Base-by-base conservation (phyloP, 768 basidiomycete species). In the Boletus reticulatus region DNA sequence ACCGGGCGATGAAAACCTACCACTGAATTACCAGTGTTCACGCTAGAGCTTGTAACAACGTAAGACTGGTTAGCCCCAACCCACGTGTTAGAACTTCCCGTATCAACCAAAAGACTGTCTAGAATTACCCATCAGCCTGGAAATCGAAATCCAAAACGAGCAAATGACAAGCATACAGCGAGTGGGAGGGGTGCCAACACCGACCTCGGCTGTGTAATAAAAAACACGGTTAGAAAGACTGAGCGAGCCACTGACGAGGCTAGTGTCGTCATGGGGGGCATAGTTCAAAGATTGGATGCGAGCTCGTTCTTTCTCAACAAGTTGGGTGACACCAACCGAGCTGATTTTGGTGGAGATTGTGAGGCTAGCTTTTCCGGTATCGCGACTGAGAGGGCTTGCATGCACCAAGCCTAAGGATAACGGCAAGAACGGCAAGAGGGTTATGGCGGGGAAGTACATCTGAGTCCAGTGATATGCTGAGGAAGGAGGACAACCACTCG, bases 91-190 rank as follows among this genome's bases (percentile, higher is more conserved):
- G n/a, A n/a, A n/a, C n/a, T 74, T 46, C 71, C 71, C 3, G 72
- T 72, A 43, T 73, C 72, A 13, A 73, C 50, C 6, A 72, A 27
- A 16, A 73, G 61, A 7, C 57, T 58, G 42, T 63, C 74, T 74
- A 32, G 31, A n/a, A 31, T 8, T 20, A 42, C 29, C 27, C 4
- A 13, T 46, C 9, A 52, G 46, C 34, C 8, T 16, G 1, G n/a
- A n/a, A n/a, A n/a, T n/a, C n/a, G 13, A 32, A 32, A 32, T 11
- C 11, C 31, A 32, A 6, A 22, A 24, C 20, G 19, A 10, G 12
- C 22, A 11, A 29, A 47, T 2, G 19, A 20, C 11, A 24, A 4
- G 51, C 70, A 38, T 50, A 74, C 73, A 56, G 37, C 64, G 38
- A 12, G 69, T 62, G 1, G 69, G 47, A 31, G 71, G 71, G 27